Evolutionary conservation across 2,329 filamentous ascomycete species (phyloP), one percentile per base, ranked within the genome.

Genomic region (Truncatella angustata): DNA sequence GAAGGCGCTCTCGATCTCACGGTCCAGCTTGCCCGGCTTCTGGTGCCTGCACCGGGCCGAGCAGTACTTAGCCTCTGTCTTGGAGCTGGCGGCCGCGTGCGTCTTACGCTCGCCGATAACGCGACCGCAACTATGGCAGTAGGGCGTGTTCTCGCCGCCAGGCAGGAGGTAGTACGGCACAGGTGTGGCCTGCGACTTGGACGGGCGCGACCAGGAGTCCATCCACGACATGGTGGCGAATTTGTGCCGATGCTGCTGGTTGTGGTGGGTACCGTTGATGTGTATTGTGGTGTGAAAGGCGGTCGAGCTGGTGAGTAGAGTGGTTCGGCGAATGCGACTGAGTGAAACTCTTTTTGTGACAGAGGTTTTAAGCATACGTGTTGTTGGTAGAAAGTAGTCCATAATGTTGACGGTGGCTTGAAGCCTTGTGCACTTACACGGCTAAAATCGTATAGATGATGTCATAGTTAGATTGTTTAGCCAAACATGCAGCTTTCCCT

Each of bases 91-190:
- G 3, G 59, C 57, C 1, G 64, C 59, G 16, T 60, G 65, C 37
- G 66, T 58, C 42, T 61, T 66, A 24, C 66, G 62, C 5, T 60
- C 63, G 56, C 76, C 73, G 35, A 83, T 82, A 2, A 81, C 73
- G 36, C 81, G 71, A 1, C 82, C 81, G 57, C 81, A 85, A 11
- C 76, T 75, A 54, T 76, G 75, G 57, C 80, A 84, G 62, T 84
- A 84, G 1, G 76, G 74, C 0, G 75, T 76, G 23, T 69, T 63
- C 44, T 79, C 77, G 39, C 73, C 72, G 2, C 71, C 69, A 0
- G 67, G 63, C 1, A 71, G 70, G 23, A 84, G 69, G 58, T 85
- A 85, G 45, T 77, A 74, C 0, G 81, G 81, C 9, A 78, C 74
- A 10, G 80, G 81, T 0, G 66, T 70, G 5, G 71, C 63, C 56